phyloP scores from a whole-genome alignment of 768 basidiomycete genomes.

The Lentinula guzmanii region DNA sequence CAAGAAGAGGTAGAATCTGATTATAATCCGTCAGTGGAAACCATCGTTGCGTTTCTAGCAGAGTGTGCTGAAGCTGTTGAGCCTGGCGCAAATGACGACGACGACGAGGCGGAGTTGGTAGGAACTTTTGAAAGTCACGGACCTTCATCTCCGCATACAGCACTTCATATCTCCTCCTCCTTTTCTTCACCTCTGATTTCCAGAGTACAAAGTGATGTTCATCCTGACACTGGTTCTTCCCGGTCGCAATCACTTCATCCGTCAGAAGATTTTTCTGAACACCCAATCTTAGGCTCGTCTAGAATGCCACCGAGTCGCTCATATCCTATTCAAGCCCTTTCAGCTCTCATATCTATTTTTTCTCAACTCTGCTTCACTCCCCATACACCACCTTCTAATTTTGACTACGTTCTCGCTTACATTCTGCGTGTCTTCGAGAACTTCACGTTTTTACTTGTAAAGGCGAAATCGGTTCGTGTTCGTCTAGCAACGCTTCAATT shows the following conservation, averaged over 20 bases:
- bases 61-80: constrained; percentile 22
- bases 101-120: constrained; percentile 35
- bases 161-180: not conserved
- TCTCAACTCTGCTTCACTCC: constrained; percentile 68
- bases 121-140: constrained; percentile 32
- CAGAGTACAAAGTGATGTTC: constrained; percentile 53
- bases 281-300: constrained; percentile 18
- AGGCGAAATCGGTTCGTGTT: constrained; percentile 49
- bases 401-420: constrained; percentile 39
- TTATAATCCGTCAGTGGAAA: not conserved
- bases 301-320: constrained; percentile 14
- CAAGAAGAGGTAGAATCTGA: not conserved
- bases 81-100: constrained; percentile 31
- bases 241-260: constrained; percentile 53
- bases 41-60: constrained; percentile 35
- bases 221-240: constrained; percentile 60
- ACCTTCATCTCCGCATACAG: constrained; percentile 20
- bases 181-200: constrained; percentile 49
- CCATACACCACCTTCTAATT: constrained; percentile 46
- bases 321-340: constrained; percentile 51
- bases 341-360: constrained; percentile 61
- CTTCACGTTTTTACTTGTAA: constrained; percentile 40
- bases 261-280: constrained; percentile 29
- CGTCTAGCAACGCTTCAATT: constrained; percentile 78
- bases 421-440: constrained; percentile 48